A percentile compares a stretch with the other conserved stretches of the same genome.
phyloP scores from a whole-genome alignment of 176 grass and related monocot genomes.

The Musa acuminata region DNA sequence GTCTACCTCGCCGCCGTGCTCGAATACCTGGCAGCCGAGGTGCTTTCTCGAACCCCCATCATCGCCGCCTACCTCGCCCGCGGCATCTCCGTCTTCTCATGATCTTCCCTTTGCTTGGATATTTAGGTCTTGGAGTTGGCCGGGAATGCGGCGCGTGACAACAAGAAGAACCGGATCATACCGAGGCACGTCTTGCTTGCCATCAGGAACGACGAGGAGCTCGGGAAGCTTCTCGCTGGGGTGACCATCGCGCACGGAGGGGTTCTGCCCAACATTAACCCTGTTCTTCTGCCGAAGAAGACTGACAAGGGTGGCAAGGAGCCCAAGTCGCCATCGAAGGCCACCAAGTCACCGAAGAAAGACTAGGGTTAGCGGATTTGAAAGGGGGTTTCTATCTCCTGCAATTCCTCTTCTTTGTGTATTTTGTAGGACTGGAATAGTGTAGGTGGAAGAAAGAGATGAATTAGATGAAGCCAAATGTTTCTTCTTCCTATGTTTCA shows the following conservation, averaged over 20 bases:
- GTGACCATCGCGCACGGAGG: not conserved
- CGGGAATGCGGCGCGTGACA: not conserved
- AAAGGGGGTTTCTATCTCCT: not conserved
- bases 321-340: not conserved
- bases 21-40: slow-evolving; percentile 71
- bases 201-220: slow-evolving; percentile 1
- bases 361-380: not conserved
- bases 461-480: too few relatives aligned
- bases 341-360: not conserved
- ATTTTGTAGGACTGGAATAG: not conserved
- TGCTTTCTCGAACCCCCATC: not conserved
- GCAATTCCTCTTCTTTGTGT: not conserved
- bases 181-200: not conserved
- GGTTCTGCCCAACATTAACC: not conserved
- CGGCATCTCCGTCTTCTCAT: not conserved
- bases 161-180: not conserved
- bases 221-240: slow-evolving; percentile 1
- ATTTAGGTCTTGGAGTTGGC: not conserved
- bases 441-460: not conserved
- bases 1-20: slow-evolving; percentile 69
- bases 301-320: not conserved
- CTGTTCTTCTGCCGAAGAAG: not conserved
- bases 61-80: not conserved
- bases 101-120: not conserved
- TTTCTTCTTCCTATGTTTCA: too few relatives aligned